phyloP scores from a whole-genome alignment of 139 green algal species.

The Chlorella ohadii region DNA sequence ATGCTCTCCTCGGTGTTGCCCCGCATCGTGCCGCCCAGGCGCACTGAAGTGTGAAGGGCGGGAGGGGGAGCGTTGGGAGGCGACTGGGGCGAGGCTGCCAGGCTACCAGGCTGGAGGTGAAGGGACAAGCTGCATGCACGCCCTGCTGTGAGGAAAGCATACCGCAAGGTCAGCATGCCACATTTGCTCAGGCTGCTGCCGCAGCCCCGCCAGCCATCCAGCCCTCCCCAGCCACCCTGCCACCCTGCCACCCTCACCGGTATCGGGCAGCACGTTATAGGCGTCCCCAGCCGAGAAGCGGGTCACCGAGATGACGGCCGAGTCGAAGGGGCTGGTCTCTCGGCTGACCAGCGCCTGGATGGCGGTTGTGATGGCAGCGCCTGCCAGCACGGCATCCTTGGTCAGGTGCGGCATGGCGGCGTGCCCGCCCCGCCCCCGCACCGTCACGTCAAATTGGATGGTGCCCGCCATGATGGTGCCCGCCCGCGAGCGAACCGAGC shows the following conservation, averaged over 20 bases:
- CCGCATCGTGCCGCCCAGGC: slow-evolving; percentile 82
- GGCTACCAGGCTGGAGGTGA: too few species aligned
- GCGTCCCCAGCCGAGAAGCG: slow-evolving; percentile 70
- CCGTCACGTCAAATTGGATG: slow-evolving; percentile 70
- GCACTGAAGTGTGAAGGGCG: slow-evolving; percentile 19
- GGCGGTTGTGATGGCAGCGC: slow-evolving; percentile 68
- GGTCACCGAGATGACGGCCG: slow-evolving; percentile 85
- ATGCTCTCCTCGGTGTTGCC: slow-evolving; percentile 49
- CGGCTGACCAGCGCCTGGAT: slow-evolving; percentile 89
- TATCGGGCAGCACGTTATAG: slow-evolving; percentile 90
- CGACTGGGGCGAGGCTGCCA: too few species aligned
- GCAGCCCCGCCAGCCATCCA: too few species aligned
- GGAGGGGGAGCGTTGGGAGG: not conserved
- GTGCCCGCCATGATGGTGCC: slow-evolving; percentile 87
- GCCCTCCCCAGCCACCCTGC: too few species aligned
- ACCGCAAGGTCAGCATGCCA: too few species aligned
- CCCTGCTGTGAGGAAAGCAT: too few species aligned
- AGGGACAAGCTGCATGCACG: not conserved
- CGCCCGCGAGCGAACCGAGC: slow-evolving; percentile 62
- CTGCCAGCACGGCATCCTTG: slow-evolving; percentile 83
- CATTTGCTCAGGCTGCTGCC: too few species aligned
- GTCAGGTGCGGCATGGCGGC: slow-evolving; percentile 87
- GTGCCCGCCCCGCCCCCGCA: slow-evolving; percentile 83
- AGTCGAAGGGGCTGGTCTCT: slow-evolving; percentile 83
- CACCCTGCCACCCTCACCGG: slow-evolving; percentile 14